Conservation (phyloP, 164 flowering plant species). For the Euptelea pleiosperma region DNA sequence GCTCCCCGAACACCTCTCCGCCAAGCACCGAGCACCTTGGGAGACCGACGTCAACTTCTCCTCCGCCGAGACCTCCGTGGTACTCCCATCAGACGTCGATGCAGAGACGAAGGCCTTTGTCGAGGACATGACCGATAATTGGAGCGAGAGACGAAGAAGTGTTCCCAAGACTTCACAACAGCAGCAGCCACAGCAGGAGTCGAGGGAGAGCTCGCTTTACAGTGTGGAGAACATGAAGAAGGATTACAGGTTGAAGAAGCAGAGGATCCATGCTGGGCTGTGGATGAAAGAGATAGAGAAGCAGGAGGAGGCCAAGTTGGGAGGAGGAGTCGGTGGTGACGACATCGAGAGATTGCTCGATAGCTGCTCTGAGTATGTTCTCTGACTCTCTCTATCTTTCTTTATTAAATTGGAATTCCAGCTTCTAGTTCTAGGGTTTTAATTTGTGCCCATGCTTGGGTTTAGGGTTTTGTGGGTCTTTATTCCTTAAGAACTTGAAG, state of each 20-base stretch:
- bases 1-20: slow-evolving; percentile 74
- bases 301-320: slow-evolving; percentile 73
- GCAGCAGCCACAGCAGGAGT: slow-evolving; percentile 15
- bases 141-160: slow-evolving; percentile 63
- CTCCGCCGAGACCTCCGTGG: slow-evolving; percentile 14
- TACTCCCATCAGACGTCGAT: slow-evolving; percentile 44
- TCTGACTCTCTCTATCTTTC: neutral
- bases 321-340: slow-evolving; percentile 49
- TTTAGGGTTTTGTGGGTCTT: neutral
- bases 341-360: slow-evolving; percentile 82
- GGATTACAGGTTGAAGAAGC: slow-evolving; percentile 90
- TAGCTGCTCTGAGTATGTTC: slow-evolving; percentile 79
- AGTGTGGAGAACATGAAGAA: slow-evolving; percentile 71
- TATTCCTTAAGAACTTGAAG: too few species aligned
- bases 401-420: neutral
- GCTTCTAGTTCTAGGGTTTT: neutral
- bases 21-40: slow-evolving; percentile 74
- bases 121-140: slow-evolving; percentile 87
- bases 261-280: slow-evolving; percentile 81
- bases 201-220: slow-evolving; percentile 33
- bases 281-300: slow-evolving; percentile 98
- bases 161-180: slow-evolving; percentile 12
- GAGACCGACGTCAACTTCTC: slow-evolving; percentile 71
- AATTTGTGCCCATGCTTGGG: too few species aligned
- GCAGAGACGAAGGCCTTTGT: slow-evolving; percentile 86